Evolutionary conservation across 768 basidiomycete genomes (phyloP), one percentile per base, ranked within the genome.

Genomic region (Serendipita sp.): DNA sequence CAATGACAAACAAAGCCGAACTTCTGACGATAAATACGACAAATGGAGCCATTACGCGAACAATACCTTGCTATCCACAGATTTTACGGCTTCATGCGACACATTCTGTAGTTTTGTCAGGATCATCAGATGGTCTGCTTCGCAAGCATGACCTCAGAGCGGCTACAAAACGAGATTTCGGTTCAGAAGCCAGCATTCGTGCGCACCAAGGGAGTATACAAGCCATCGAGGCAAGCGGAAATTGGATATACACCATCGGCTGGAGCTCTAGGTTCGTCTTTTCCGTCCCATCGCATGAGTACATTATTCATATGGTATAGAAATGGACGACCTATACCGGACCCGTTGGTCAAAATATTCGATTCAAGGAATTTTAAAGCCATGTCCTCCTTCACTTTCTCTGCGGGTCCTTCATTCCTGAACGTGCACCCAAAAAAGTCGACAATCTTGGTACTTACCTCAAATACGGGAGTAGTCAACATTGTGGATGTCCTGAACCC

Each of bases 321-420:
- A 73, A 91, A 89, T 74, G 85, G 87, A 4, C 85, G 88, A 54
- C 91, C 94, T 3, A 81, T 87, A 64, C 88, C 90, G 0, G 95
- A 97, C 72, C 90, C 92, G 2, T 78, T 93, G 38, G 91, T 99
- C 68, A 96, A 95, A 75, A 79, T 97, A 11, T 96, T 88, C 70
- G 95, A 99, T 73, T 70, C 91, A 35, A 86, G 95, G 35, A 89
- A 81, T 28, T 82, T 97, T 78, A 81, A 83, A 45, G 79, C 91
- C 0, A 79, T 97, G 1, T 81, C 91, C 2, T 91, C 95, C 0
- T 80, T 97, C 35, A 84, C 90, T 1, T 97, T 96, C 73, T 83
- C 91, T 3, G 82, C 85, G 10, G 88, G 88, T 0, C 93, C 95
- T 1, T 83, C 89, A 0, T 93, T 94, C 72, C 86, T 94, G 67